Conservation (phyloP, 768 basidiomycete species). For the Calocybe gangraenosa region DNA sequence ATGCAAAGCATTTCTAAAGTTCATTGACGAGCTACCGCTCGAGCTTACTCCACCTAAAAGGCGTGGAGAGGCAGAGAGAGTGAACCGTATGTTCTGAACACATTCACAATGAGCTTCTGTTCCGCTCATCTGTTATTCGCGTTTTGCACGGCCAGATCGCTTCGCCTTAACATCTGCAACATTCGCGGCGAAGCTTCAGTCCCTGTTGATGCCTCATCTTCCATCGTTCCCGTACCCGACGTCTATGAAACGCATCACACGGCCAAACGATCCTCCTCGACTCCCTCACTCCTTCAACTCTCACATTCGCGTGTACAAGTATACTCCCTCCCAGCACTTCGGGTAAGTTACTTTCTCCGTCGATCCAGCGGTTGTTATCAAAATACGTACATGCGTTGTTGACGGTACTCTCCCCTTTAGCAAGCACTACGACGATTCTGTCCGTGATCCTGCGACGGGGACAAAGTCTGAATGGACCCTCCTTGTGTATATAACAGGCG, state of each 20-base stretch:
- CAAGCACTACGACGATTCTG: constrained; percentile 73
- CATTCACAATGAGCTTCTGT: neutral
- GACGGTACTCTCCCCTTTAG: constrained; percentile 20
- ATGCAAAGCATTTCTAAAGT: constrained; percentile 55
- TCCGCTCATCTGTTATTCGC: neutral
- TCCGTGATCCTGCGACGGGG: constrained; percentile 53
- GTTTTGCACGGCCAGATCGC: constrained; percentile 40
- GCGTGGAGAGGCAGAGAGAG: constrained; percentile 64
- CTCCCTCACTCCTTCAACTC: constrained; percentile 60
- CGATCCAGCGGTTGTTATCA: too few relatives aligned
- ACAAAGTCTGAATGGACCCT: constrained; percentile 76
- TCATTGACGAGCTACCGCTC: constrained; percentile 56
- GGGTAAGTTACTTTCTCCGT: constrained; percentile 32
- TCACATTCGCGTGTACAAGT: constrained; percentile 74
- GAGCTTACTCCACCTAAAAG: constrained; percentile 70
- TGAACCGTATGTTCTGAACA: constrained; percentile 51
- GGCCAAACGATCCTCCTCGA: constrained; percentile 20
- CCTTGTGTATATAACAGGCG: constrained; percentile 67
- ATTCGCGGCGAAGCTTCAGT: constrained; percentile 54
- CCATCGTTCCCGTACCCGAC: constrained; percentile 47
- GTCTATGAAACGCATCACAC: constrained; percentile 27
- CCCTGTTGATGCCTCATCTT: constrained; percentile 50
- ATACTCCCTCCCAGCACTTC: constrained; percentile 60
- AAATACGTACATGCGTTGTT: too few relatives aligned
- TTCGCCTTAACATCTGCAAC: constrained; percentile 53